Evolutionary conservation across 2,329 filamentous ascomycete genomes (phyloP).

Genomic region (Simplicillium sp.): DNA sequence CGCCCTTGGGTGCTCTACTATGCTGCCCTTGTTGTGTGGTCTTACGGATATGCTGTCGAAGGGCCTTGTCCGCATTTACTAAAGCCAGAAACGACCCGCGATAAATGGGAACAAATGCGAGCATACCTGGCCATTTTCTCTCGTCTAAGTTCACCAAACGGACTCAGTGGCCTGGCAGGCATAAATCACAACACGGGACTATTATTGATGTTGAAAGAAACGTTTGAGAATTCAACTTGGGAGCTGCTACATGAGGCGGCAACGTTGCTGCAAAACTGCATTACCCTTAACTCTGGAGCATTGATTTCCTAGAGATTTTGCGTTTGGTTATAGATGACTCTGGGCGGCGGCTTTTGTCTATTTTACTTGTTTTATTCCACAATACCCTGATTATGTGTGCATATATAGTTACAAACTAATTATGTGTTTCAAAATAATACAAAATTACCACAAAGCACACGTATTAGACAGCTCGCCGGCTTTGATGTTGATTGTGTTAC

Average conservation of each 20-base stretch:
- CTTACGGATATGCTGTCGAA: conserved; percentile 84
- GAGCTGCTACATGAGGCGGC: conserved; percentile 85
- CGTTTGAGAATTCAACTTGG: conserved; percentile 79
- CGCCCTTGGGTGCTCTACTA: conserved; percentile 95
- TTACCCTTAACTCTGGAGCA: conserved; percentile 40
- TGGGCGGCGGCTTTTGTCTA: not conserved
- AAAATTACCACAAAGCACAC: too few relatives aligned
- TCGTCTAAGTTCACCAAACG: conserved; percentile 63
- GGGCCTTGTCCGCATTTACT: conserved; percentile 53
- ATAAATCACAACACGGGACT: conserved; percentile 78
- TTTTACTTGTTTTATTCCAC: not conserved
- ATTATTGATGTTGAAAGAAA: conserved; percentile 70
- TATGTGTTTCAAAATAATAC: too few relatives aligned
- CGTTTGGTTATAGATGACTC: not conserved
- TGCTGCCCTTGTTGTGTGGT: conserved; percentile 86
- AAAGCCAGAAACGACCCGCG: conserved; percentile 47
- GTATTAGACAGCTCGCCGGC: too few relatives aligned
- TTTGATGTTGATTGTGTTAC: too few relatives aligned
- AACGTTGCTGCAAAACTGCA: conserved; percentile 70
- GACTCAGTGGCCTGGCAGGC: conserved; percentile 62
- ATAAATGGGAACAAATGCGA: conserved; percentile 70
- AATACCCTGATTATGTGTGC: too few relatives aligned
- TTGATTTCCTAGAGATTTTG: conserved; percentile 17
- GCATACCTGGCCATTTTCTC: conserved; percentile 66
- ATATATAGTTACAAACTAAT: too few relatives aligned